Evolutionary conservation across 306 rosid genomes (phyloP).

Genomic region (Trifolium dubium): DNA sequence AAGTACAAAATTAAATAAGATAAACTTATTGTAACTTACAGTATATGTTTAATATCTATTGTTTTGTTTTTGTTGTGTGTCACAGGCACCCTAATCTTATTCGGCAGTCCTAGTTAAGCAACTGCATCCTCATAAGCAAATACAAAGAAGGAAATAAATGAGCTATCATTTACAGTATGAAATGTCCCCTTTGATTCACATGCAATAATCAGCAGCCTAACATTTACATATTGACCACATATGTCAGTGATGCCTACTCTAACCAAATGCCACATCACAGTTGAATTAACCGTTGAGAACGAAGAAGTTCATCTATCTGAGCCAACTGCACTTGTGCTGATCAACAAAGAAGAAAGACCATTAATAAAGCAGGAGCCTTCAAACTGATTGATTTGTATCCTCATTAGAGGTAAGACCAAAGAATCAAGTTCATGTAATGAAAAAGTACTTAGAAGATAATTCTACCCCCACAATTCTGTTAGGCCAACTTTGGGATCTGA

Average conservation of each 20-base stretch:
- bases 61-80: conserved; percentile 13
- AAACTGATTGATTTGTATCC: conserved; percentile 25
- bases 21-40: background rate
- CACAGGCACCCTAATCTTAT: conserved; percentile 17
- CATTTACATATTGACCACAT: conserved; percentile 43
- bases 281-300: conserved; percentile 41
- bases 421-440: conserved; percentile 30
- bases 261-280: conserved; percentile 26
- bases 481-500: conserved; percentile 66
- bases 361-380: conserved; percentile 26
- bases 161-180: conserved; percentile 37
- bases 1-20: background rate
- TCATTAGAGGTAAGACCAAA: conserved; percentile 19
- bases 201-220: conserved; percentile 37
- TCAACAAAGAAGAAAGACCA: conserved; percentile 30
- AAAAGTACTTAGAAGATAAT: conserved; percentile 40
- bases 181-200: conserved; percentile 40
- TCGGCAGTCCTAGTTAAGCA: conserved; percentile 19
- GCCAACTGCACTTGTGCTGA: conserved; percentile 49
- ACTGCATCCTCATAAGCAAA: background rate
- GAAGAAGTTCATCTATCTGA: conserved; percentile 38
- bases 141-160: background rate
- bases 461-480: conserved; percentile 76
- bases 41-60: background rate
- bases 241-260: conserved; percentile 34